A percentile compares a stretch with the other conserved stretches of the same genome.
phyloP scores from a whole-genome alignment of 192 early-diverging fungal genomes.

The Backusella luteola region DNA sequence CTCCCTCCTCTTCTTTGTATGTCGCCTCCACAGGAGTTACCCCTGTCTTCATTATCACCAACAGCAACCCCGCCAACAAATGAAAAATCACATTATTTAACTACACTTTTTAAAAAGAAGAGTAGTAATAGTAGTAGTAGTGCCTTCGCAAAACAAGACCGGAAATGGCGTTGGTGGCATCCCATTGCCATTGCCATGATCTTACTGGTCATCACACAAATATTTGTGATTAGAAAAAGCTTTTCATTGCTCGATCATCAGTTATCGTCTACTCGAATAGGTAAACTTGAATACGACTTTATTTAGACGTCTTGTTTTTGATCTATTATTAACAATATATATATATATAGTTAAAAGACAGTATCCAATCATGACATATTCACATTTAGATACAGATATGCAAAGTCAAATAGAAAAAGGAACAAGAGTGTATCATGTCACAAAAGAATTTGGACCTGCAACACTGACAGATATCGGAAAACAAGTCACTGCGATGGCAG shows the following conservation, averaged over 20 bases:
- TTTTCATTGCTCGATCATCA: conserved; percentile 19
- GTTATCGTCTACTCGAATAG: conserved; percentile 22
- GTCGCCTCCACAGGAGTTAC: neutral
- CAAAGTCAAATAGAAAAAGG: conserved; percentile 30
- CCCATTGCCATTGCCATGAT: conserved; percentile 3
- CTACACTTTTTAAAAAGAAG: neutral
- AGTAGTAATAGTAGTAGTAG: neutral
- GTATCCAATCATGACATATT: conserved; percentile 46
- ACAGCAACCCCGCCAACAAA: neutral
- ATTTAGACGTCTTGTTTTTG: too few relatives aligned
- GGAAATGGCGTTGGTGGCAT: conserved; percentile 38
- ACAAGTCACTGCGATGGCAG: conserved; percentile 49
- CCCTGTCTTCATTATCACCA: neutral
- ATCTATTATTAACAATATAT: neutral
- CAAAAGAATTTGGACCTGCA: conserved; percentile 55
- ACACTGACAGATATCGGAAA: conserved; percentile 47
- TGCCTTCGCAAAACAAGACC: conserved; percentile 14
- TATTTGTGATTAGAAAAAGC: conserved; percentile 7
- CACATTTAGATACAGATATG: conserved; percentile 38
- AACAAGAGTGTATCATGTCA: conserved; percentile 53
- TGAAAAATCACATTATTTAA: neutral
- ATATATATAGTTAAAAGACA: conserved; percentile 38
- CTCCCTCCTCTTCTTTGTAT: neutral
- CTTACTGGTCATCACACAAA: conserved; percentile 14
- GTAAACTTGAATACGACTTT: conserved; percentile 7